These are phyloP conservation scores for Geum urbanum DNA, from an alignment of 306 rosid genomes.

Conservation along the genomic window DNA sequence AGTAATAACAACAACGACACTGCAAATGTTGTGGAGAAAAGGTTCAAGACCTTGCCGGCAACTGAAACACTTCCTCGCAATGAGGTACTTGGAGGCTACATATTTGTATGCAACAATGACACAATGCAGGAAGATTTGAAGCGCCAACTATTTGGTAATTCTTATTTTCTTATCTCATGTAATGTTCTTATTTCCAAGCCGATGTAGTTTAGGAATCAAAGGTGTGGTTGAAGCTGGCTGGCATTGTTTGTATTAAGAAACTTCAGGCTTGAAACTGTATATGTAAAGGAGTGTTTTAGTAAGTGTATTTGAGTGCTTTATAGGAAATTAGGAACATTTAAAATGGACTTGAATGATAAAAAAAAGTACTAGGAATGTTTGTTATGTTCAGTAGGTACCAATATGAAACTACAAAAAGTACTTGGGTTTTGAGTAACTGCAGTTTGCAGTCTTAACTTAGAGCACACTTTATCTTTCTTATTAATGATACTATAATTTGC, in stretches of 20 bases:
- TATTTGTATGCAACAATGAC: constrained; percentile 95
- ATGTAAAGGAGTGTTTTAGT: background rate
- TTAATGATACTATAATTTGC: constrained; percentile 8
- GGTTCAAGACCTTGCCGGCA: constrained; percentile 97
- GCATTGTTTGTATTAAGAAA: background rate
- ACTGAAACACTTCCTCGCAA: constrained; percentile 94
- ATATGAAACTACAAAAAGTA: background rate
- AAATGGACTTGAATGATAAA: background rate
- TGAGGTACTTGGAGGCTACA: constrained; percentile 99
- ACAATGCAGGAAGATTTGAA: constrained; percentile 99
- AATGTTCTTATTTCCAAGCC: background rate
- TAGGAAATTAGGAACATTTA: background rate
- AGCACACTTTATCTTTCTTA: background rate
- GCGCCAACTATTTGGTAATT: constrained; percentile 87
- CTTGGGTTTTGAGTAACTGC: constrained; percentile 1
- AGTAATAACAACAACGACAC: constrained; percentile 36
- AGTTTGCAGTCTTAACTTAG: background rate
- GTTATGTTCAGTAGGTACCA: background rate
- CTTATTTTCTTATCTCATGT: background rate
- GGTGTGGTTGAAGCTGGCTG: constrained; percentile 3
- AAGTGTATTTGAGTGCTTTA: too few species aligned
- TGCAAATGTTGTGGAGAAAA: constrained; percentile 68
- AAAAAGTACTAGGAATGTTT: background rate
- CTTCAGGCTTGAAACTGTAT: background rate
- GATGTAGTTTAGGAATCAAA: background rate